Base-by-base conservation (phyloP, 169 alveolate genomes). In the Cryptosporidium ubiquitum region DNA sequence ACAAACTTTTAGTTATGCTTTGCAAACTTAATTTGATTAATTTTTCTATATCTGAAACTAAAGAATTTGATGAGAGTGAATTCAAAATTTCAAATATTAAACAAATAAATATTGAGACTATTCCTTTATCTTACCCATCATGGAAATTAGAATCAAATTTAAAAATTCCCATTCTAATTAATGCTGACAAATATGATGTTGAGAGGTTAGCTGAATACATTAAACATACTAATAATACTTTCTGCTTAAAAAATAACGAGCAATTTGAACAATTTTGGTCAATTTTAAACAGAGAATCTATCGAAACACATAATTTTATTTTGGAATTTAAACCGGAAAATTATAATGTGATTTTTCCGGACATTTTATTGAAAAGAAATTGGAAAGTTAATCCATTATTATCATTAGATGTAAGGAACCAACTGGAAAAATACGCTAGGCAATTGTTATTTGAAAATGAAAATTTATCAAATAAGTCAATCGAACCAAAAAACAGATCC, bases 341-440 rank as follows among this genome's bases (percentile, higher is more conserved):
- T 9, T 61, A 61, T 40, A 29, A n/a, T 37, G 31, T 33, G 14
- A 40, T 47, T 14, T 40, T 79, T 12, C 89, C 89, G 10, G 89
- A 79, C n/a, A 61, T 61, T 1, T 29, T 79, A 7, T 44, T 64
- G 40, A 79, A 79, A 33, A 79, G 75, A 64, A 68, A 79, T 61
- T 79, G 89, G 89, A 79, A 79, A 42, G 18, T 37, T 14, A 58
- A 79, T 26, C 66, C 75, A 40, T 64, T 79, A 31, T 61, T 79
- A 26, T 16, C 79, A 60, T 16, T 79, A 1, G 26, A 61, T 23
- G 35, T 31, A 26, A 79, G 89, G 39, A 79, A 79, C 61, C 35
- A 37, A n/a, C 40, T 79, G 66, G 89, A 79, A 42, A 61, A 61
- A 35, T 79, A 61, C 23, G 89, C 89, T 29, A 58, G 89, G 37